phyloP scores from a whole-genome alignment of 768 basidiomycete species.

The Scleroderma citrinum region DNA sequence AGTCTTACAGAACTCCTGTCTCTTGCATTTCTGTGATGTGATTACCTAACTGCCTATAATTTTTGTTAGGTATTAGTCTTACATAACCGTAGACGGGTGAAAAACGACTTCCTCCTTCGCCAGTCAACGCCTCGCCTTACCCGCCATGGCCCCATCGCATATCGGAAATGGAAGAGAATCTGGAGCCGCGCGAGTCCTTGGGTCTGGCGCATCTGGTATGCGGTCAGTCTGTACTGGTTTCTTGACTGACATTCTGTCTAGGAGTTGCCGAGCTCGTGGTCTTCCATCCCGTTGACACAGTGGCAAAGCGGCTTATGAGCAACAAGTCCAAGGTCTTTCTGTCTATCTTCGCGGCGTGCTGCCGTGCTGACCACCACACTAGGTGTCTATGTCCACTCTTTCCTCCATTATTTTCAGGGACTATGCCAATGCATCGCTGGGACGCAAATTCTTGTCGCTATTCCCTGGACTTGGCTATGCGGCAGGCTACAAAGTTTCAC shows the following conservation, averaged over 20 bases:
- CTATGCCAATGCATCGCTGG: constrained; percentile 60
- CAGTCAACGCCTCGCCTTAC: not conserved
- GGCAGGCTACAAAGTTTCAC: constrained; percentile 94
- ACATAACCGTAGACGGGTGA: too few species aligned
- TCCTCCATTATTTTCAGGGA: constrained; percentile 86
- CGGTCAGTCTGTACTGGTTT: not conserved
- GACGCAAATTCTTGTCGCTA: constrained; percentile 76
- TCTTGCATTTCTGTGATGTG: too few species aligned
- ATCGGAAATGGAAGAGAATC: constrained; percentile 66
- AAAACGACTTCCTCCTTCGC: too few species aligned
- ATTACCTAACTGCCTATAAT: too few species aligned
- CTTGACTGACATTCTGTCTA: constrained; percentile 25
- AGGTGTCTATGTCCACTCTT: constrained; percentile 62
- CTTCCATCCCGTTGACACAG: constrained; percentile 95
- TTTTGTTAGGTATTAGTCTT: too few species aligned
- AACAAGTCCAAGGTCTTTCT: constrained; percentile 75
- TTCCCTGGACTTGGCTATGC: constrained; percentile 98
- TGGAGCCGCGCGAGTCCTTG: constrained; percentile 82
- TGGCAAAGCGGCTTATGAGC: constrained; percentile 98
- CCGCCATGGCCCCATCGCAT: constrained; percentile 42
- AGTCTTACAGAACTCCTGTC: too few species aligned
- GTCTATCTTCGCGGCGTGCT: not conserved
- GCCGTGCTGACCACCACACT: not conserved
- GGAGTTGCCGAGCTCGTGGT: constrained; percentile 93
- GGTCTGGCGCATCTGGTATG: constrained; percentile 86